A percentile compares a stretch with the other conserved stretches of the same genome.
These are phyloP conservation scores for Vigna angularis DNA, from an alignment of 306 rosid genomes.

Conservation along the genomic window DNA sequence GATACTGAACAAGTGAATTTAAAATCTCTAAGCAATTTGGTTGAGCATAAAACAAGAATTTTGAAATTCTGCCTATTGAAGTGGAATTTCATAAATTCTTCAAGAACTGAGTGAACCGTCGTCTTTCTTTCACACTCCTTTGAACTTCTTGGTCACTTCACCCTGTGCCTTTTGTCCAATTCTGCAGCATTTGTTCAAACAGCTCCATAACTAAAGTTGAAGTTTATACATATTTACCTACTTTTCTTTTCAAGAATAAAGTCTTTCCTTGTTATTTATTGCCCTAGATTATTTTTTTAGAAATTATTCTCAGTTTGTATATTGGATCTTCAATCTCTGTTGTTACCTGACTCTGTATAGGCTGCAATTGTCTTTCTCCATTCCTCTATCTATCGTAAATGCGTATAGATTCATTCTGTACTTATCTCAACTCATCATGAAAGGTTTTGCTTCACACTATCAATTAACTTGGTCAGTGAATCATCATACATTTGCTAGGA, in stretches of 20 bases:
- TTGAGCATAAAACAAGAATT: neutral
- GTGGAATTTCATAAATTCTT: neutral
- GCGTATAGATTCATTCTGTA: neutral
- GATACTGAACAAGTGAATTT: neutral
- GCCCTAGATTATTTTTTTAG: neutral
- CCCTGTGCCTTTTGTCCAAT: neutral
- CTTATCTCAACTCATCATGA: neutral
- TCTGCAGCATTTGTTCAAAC: neutral
- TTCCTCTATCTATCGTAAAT: neutral
- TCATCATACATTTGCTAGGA: neutral
- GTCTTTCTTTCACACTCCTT: neutral
- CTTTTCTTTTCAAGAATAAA: neutral
- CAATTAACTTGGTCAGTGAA: neutral
- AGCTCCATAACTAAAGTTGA: neutral
- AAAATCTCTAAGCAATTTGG: constrained; percentile 7
- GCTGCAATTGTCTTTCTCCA: neutral
- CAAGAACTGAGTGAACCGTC: neutral
- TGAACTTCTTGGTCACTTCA: neutral
- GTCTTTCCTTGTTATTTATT: neutral
- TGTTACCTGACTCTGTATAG: neutral
- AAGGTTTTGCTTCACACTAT: neutral
- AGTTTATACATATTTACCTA: neutral
- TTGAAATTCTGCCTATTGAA: constrained; percentile 8
- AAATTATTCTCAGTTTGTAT: neutral
- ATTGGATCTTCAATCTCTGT: neutral